Percentiles rank a stretch among this genome's conserved stretches.
Conservation (phyloP, 805 yeast genomes). For the Ogataea paradorogensis region DNA sequence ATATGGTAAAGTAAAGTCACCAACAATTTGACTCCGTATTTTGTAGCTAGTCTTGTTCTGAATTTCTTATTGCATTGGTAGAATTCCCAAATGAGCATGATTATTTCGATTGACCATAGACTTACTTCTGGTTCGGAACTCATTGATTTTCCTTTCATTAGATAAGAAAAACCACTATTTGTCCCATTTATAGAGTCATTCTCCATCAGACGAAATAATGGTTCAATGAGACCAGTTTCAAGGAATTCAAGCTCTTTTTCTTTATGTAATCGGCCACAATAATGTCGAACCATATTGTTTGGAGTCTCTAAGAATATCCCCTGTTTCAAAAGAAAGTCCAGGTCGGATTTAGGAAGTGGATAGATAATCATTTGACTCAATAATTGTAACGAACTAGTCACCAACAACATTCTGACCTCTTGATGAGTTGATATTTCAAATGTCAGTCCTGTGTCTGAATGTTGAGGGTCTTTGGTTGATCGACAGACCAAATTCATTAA, state of each 20-base stretch:
- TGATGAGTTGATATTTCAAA: constrained; percentile 30
- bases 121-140: constrained; percentile 21
- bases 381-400: constrained; percentile 58
- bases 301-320: constrained; percentile 35
- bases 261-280: constrained; percentile 51
- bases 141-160: constrained; percentile 26
- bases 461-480: constrained; percentile 36
- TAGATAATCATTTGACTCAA: constrained; percentile 60
- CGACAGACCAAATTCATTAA: constrained; percentile 62
- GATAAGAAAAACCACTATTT: constrained; percentile 22
- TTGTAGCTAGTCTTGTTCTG: constrained; percentile 41
- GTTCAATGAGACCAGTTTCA: constrained; percentile 44
- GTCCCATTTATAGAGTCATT: constrained; percentile 15
- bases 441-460: constrained; percentile 45
- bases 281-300: constrained; percentile 47
- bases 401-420: constrained; percentile 45
- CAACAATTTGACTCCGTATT: constrained; percentile 48
- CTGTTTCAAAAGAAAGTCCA: constrained; percentile 34
- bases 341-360: constrained; percentile 53
- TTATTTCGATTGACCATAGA: constrained; percentile 55
- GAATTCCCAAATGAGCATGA: constrained; percentile 71
- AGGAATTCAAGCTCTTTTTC: constrained; percentile 53
- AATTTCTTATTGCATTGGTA: constrained; percentile 67
- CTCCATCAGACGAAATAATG: constrained; percentile 45
- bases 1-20: constrained; percentile 58